Evolutionary conservation across 2,329 filamentous ascomycete genomes (phyloP), one percentile per base, ranked within the genome.

Genomic region (Monascus ruber): DNA sequence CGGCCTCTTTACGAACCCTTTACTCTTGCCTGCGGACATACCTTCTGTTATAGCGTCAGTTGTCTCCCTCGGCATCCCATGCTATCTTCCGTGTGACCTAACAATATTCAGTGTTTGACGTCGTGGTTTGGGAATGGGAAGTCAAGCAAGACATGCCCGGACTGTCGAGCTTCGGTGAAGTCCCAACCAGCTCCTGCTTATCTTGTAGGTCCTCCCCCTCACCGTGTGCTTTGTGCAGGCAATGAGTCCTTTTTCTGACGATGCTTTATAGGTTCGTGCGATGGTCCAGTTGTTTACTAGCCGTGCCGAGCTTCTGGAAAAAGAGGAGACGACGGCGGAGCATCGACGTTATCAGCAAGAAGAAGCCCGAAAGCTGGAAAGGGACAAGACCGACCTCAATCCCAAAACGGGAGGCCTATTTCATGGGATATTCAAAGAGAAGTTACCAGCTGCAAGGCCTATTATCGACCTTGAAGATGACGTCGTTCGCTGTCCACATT

Each of bases 1-100:
- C 72, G 75, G 40, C 71, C 79, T 36, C 69, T 83, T 36, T 83
- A 82, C 59, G 79, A 83, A 57, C 80, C 80, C 2, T 84, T 77
- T 59, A 79, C 76, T 11, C 69, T 83, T 38, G 69, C 69, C 5
- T 84, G 80, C 50, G 80, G 80, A 3, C 80, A 84, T 56, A 83
- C 79, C 5, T 83, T 81, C 59, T 84, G 80, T 62, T 84, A 84
- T 54, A 76, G 72, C 34, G 74, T 77, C 47, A 57, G 71, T 60
- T 34, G 24, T 31, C 35, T 26, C 36, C 6, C n/a, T 28, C 8
- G 17, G 9, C 11, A 26, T 31, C 27, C 17, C 17, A 17, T 17
- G 17, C 17, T 17, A 17, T 17, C 17, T 17, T 3, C 17, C 10
- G 2, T 8, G n/a, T 32, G 46, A 31, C 53, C 60, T 51, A 53